phyloP scores from a whole-genome alignment of 139 green algal genomes.

The Astrephomene gubernaculifera region DNA sequence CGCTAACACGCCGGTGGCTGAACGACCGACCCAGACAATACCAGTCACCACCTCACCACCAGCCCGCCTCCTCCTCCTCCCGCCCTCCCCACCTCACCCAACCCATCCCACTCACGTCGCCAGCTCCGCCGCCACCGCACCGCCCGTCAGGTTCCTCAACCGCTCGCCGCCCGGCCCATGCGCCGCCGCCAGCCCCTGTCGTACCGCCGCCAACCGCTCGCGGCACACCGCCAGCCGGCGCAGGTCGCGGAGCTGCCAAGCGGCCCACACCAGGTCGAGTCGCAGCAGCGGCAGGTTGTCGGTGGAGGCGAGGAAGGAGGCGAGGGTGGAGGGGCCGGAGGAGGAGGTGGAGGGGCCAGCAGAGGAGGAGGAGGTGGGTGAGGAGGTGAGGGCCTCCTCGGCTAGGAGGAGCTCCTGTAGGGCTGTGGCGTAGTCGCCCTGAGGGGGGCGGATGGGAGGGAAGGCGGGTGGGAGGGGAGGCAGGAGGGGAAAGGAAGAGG shows the following conservation, averaged over 20 bases:
- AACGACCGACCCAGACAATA: too few species aligned
- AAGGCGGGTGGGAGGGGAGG: neutral
- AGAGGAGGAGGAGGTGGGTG: conserved; percentile 45
- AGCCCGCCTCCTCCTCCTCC: too few species aligned
- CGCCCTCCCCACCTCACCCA: neutral
- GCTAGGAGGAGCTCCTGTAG: conserved; percentile 70
- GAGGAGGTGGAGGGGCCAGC: conserved; percentile 41
- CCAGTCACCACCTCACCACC: neutral
- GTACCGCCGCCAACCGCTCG: conserved; percentile 62
- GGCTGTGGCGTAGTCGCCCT: conserved; percentile 55
- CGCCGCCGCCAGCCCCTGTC: conserved; percentile 55
- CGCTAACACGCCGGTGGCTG: too few species aligned
- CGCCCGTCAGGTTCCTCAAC: conserved; percentile 70
- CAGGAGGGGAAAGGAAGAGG: neutral
- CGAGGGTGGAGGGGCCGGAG: conserved; percentile 39
- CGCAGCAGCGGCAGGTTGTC: conserved; percentile 81
- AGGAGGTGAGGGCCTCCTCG: conserved; percentile 68
- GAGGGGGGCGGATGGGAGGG: neutral
- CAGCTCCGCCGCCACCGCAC: conserved; percentile 70
- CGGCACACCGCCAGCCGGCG: conserved; percentile 49
- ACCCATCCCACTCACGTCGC: conserved; percentile 58
- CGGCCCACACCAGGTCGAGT: conserved; percentile 77
- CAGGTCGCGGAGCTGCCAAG: conserved; percentile 67
- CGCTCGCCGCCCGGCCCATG: conserved; percentile 70
- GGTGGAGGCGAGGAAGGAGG: conserved; percentile 50